These are phyloP conservation scores for Ogataea salicorniae DNA, from an alignment of 805 yeast species.

Conservation along the genomic window DNA sequence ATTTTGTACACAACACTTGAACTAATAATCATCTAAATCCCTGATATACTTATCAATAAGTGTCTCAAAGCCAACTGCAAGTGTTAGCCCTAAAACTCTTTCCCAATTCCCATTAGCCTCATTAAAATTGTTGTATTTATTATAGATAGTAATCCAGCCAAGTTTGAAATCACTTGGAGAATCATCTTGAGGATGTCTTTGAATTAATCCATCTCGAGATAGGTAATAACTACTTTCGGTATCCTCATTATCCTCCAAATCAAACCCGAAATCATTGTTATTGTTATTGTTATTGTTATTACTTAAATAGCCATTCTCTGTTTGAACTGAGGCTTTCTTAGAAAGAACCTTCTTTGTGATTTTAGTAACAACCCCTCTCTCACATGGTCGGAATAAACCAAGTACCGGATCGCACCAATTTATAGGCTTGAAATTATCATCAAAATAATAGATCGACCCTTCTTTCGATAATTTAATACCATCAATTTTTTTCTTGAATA, in stretches of 20 bases:
- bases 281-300: constrained; percentile 1
- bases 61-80: constrained; percentile 45
- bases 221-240: constrained; percentile 27
- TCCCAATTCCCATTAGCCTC: constrained; percentile 47
- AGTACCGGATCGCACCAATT: constrained; percentile 26
- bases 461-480: constrained; percentile 29
- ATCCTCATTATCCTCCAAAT: constrained; percentile 13
- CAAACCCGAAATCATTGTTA: constrained; percentile 15
- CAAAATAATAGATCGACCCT: constrained; percentile 27
- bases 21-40: constrained; percentile 1
- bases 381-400: constrained; percentile 28
- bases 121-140: constrained; percentile 33
- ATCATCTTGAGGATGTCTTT: constrained; percentile 51
- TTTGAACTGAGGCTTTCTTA: constrained; percentile 14
- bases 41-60: constrained; percentile 23
- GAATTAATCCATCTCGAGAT: constrained; percentile 54
- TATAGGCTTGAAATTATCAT: constrained; percentile 12
- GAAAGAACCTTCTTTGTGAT: constrained; percentile 24
- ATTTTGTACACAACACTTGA: not conserved
- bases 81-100: constrained; percentile 44
- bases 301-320: not conserved
- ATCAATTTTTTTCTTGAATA: constrained; percentile 23
- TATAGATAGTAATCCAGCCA: constrained; percentile 64
- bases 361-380: constrained; percentile 23
- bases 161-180: constrained; percentile 53